Evolutionary conservation across 768 basidiomycete species (phyloP).

Genomic region (Phylloporus sp.): DNA sequence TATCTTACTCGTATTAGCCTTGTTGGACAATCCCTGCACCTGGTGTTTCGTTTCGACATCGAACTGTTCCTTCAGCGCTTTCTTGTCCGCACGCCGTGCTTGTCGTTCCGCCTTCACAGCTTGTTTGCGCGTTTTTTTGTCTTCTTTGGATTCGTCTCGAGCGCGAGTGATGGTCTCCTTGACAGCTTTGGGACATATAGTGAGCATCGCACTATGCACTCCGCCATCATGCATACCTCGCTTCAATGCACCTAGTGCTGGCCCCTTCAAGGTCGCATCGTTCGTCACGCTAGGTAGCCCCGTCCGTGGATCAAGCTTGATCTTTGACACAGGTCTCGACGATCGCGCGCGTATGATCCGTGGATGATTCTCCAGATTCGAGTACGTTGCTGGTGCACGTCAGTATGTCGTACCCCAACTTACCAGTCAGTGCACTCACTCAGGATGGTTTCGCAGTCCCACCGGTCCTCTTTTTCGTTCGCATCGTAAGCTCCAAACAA

Average conservation of each 20-base stretch:
- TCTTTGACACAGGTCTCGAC: constrained; percentile 52
- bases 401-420: constrained; percentile 2
- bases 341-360: constrained; percentile 73
- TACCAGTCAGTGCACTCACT: constrained; percentile 48
- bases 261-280: constrained; percentile 17
- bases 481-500: constrained; percentile 37
- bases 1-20: constrained; percentile 31
- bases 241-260: constrained; percentile 7
- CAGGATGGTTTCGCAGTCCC: constrained; percentile 97
- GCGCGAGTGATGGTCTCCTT: constrained; percentile 60
- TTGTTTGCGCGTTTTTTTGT: constrained; percentile 68
- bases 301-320: constrained; percentile 69
- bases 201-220: constrained; percentile 1
- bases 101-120: constrained; percentile 67
- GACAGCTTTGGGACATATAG: constrained; percentile 1
- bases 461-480: constrained; percentile 63
- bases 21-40: constrained; percentile 44
- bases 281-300: constrained; percentile 60
- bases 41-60: constrained; percentile 60
- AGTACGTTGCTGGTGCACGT: constrained; percentile 73
- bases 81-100: constrained; percentile 63
- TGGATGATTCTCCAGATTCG: constrained; percentile 98
- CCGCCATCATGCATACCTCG: constrained; percentile 23
- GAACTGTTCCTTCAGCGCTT: constrained; percentile 60
- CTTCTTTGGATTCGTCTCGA: constrained; percentile 72